phyloP scores from a whole-genome alignment of 352 stramenopile species.

The Phytophthora boehmeriae region DNA sequence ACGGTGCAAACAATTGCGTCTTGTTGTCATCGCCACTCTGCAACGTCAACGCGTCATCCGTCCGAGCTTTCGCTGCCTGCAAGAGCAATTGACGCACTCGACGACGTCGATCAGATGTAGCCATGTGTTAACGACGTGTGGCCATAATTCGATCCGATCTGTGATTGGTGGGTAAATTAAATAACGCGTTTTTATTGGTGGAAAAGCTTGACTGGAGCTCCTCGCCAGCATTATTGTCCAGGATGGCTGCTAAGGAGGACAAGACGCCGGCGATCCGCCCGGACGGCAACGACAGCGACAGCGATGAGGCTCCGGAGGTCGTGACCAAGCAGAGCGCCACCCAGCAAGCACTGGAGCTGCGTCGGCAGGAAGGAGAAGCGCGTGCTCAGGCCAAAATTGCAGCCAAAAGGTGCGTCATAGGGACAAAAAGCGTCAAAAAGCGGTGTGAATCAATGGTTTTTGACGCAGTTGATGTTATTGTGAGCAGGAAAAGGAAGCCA shows the following conservation, averaged over 20 bases:
- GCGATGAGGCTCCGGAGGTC: slow-evolving; percentile 77
- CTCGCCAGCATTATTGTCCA: slow-evolving; percentile 3
- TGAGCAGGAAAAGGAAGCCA: slow-evolving; percentile 57
- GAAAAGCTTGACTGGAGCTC: slow-evolving; percentile 40
- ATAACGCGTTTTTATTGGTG: slow-evolving; percentile 23
- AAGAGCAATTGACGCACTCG: slow-evolving; percentile 70
- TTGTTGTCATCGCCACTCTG: slow-evolving; percentile 6
- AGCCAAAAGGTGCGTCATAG: slow-evolving; percentile 53
- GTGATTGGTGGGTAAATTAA: slow-evolving; percentile 31
- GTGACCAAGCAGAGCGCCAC: slow-evolving; percentile 75
- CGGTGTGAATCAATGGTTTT: slow-evolving; percentile 12
- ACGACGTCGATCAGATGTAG: slow-evolving; percentile 31
- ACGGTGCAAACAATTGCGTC: slow-evolving; percentile 68
- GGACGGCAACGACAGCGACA: slow-evolving; percentile 54
- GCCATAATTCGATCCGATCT: slow-evolving; percentile 1
- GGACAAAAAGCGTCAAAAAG: too few species aligned
- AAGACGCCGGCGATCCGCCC: slow-evolving; percentile 16
- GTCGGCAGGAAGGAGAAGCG: slow-evolving; percentile 59
- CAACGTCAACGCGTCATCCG: slow-evolving; percentile 54
- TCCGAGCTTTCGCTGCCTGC: slow-evolving; percentile 55
- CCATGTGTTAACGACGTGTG: slow-evolving; percentile 26
- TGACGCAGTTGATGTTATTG: slow-evolving; percentile 2
- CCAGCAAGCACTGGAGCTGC: slow-evolving; percentile 54
- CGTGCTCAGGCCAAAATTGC: slow-evolving; percentile 36
- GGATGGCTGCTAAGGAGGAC: slow-evolving; percentile 35